Percentiles rank a stretch among this genome's conserved stretches.
These are phyloP conservation scores for Ceratobasidium sp. DNA, from an alignment of 1,284 basidiomycete species.

Conservation along the genomic window DNA sequence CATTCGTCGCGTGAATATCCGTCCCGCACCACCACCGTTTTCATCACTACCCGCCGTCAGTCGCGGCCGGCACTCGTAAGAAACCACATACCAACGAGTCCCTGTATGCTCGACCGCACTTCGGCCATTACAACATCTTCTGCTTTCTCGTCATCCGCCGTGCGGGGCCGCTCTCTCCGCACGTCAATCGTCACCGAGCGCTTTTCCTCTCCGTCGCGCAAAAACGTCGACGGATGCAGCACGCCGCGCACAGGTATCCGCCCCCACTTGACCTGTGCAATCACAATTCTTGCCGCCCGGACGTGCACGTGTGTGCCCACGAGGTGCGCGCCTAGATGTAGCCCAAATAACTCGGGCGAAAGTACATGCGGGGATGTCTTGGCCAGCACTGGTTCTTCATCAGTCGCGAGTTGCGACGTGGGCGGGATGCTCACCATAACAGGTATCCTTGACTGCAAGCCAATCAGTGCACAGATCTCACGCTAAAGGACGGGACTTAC, in stretches of 20 bases:
- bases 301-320: slow-evolving; percentile 87
- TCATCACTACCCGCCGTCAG: slow-evolving; percentile 33
- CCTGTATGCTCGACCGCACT: slow-evolving; percentile 41
- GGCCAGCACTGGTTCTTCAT: slow-evolving; percentile 73
- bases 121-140: slow-evolving; percentile 36
- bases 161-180: slow-evolving; percentile 10
- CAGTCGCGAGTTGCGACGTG: neutral
- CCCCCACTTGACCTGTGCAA: slow-evolving; percentile 89
- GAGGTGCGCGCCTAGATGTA: slow-evolving; percentile 88
- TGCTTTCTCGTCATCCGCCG: slow-evolving; percentile 3
- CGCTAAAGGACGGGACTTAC: slow-evolving; percentile 62
- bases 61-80: neutral
- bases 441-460: slow-evolving; percentile 88
- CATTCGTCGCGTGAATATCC: slow-evolving; percentile 42
- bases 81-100: slow-evolving; percentile 30
- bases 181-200: slow-evolving; percentile 74
- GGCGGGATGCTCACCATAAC: slow-evolving; percentile 72
- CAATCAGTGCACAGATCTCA: neutral
- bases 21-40: slow-evolving; percentile 27
- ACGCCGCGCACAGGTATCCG: slow-evolving; percentile 72
- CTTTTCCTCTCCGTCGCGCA: slow-evolving; percentile 93
- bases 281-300: slow-evolving; percentile 77
- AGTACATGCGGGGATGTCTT: slow-evolving; percentile 90
- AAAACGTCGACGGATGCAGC: slow-evolving; percentile 84
- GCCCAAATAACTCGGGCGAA: slow-evolving; percentile 85